These are phyloP conservation scores for Pistacia integerrima DNA, from an alignment of 345 rosid genomes.

Conservation along the genomic window DNA sequence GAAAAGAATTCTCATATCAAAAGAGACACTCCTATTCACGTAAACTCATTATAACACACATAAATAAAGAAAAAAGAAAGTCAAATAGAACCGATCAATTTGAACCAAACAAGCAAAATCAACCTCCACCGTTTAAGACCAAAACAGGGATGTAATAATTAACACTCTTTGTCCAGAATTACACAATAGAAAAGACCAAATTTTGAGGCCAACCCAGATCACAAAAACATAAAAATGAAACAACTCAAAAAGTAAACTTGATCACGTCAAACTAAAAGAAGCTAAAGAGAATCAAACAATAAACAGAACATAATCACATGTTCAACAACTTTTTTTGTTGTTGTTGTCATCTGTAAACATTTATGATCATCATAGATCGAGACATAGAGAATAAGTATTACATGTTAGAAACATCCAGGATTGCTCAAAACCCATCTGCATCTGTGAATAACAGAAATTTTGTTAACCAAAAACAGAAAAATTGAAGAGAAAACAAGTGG, in stretches of 20 bases:
- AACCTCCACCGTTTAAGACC: slow-evolving; percentile 16
- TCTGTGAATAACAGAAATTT: slow-evolving; percentile 34
- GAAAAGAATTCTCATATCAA: slow-evolving; percentile 38
- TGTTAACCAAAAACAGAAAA: slow-evolving; percentile 26
- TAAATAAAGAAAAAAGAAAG: background rate
- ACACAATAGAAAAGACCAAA: slow-evolving; percentile 5
- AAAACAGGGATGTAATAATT: slow-evolving; percentile 32
- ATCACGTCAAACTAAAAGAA: slow-evolving; percentile 30
- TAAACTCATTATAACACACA: slow-evolving; percentile 34
- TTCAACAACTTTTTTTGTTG: slow-evolving; percentile 20
- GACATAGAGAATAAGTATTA: slow-evolving; percentile 37
- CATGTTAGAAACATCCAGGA: slow-evolving; percentile 35
- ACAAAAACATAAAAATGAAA: slow-evolving; percentile 25
- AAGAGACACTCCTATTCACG: slow-evolving; percentile 45
- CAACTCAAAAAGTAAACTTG: slow-evolving; percentile 20
- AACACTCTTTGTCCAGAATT: slow-evolving; percentile 9
- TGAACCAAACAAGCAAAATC: slow-evolving; percentile 26
- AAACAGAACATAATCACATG: slow-evolving; percentile 18
- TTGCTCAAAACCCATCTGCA: slow-evolving; percentile 56
- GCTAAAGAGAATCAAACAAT: slow-evolving; percentile 18
- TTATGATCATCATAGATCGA: slow-evolving; percentile 48
- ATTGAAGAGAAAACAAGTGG: slow-evolving; percentile 36
- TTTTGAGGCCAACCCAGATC: slow-evolving; percentile 39
- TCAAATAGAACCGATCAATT: slow-evolving; percentile 34
- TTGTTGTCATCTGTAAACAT: slow-evolving; percentile 29